Evolutionary conservation across 192 early-diverging fungal genomes (phyloP), one percentile per base, ranked within the genome.

Genomic region (Helicostylum pulchrum): DNA sequence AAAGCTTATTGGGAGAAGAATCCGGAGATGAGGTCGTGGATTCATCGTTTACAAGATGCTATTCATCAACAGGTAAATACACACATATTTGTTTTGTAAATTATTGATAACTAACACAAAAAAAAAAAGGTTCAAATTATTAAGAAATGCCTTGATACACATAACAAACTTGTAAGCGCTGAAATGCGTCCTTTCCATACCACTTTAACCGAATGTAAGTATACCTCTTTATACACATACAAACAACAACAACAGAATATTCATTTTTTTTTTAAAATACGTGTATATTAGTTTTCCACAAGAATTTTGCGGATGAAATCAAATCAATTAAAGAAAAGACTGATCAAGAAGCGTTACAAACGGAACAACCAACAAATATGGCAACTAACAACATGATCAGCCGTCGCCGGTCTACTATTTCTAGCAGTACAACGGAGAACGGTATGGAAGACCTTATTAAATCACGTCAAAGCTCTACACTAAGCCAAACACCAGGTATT

Each of bases 121-220:
- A 12, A 9, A 17, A 17, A 36, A 20, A 59, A 88, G 85, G 84
- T 84, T 12, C 70, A 80, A 55, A 77, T 87, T 36, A 69, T 90
- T 21, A 78, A 82, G 46, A 49, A 77, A 47, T 90, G 87, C 60
- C 65, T 92, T 48, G 62, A 67, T 19, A 51, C 89, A 21, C 90
- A 92, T 64, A 81, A 80, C 12, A 59, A 65, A 17, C 64, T 92
- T 17, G 86, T 89, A 6, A 75, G 83, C n/a, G 7, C 43, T 1
- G 77, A 88, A 44, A 88, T 92, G 88, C 59, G 85, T 49, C 90
- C 90, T 14, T 78, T 92, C 45, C 90, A 92, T 63, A 81, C 75
- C 9, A 84, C 68, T 15, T 61, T 84, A n/a, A 60, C 82, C 4
- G 70, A 75, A 49, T 83, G 80, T 83, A 81, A 66, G 64, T 69